A percentile compares a stretch with the other conserved stretches of the same genome.
Evolutionary conservation across 2,329 filamentous ascomycete species (phyloP).

Genomic region (Colletotrichum plurivorum): DNA sequence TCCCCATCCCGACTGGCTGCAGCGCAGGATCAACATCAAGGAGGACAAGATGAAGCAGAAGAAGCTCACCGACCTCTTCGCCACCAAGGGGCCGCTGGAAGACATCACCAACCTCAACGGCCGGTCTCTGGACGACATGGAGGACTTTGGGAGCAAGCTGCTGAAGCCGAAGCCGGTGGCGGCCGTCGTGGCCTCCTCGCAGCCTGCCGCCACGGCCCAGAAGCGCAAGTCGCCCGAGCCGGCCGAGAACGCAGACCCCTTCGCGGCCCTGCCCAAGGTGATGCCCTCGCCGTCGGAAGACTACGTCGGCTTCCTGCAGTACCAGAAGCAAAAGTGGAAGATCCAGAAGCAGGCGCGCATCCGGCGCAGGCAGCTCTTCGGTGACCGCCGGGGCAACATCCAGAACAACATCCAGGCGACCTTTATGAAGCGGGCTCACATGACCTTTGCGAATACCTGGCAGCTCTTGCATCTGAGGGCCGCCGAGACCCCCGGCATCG

Average conservation of each 20-base stretch:
- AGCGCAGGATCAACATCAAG: constrained; percentile 92
- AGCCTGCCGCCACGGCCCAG: constrained; percentile 67
- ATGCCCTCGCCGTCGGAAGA: constrained; percentile 91
- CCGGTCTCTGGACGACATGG: constrained; percentile 75
- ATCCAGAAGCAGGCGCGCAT: constrained; percentile 92
- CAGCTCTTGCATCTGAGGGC: constrained; percentile 90
- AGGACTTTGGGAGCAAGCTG: constrained; percentile 83
- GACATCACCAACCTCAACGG: constrained; percentile 78
- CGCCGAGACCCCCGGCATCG: constrained; percentile 87
- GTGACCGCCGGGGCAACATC: constrained; percentile 80
- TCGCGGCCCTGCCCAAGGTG: constrained; percentile 82
- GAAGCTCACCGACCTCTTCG: constrained; percentile 96
- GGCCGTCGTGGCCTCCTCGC: constrained; percentile 67
- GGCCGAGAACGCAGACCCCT: constrained; percentile 79
- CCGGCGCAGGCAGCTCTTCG: constrained; percentile 91
- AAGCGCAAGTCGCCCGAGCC: constrained; percentile 84
- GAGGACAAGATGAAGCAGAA: constrained; percentile 99
- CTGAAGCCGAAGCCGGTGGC: constrained; percentile 74
- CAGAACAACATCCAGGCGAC: constrained; percentile 76
- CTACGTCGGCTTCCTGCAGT: constrained; percentile 89
- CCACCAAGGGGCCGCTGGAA: constrained; percentile 76
- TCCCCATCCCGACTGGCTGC: constrained; percentile 95
- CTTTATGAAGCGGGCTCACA: constrained; percentile 93
- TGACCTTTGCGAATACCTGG: constrained; percentile 93
- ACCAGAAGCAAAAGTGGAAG: constrained; percentile 99